These are phyloP conservation scores for Fusarium sp. DNA, from an alignment of 2,329 filamentous ascomycete species.

Conservation along the genomic window DNA sequence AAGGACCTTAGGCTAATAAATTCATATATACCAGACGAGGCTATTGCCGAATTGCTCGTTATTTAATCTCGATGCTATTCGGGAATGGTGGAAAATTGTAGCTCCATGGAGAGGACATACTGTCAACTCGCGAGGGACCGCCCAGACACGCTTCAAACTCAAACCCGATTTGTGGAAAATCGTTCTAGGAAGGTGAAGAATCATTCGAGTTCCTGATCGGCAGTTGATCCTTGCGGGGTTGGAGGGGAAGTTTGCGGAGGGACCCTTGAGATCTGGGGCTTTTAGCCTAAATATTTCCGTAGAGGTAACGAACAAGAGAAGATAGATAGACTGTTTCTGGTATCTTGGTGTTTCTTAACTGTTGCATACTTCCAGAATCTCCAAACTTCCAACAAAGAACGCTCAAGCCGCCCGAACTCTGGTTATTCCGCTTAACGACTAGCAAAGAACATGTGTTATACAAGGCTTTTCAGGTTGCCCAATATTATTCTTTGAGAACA, in stretches of 20 bases:
- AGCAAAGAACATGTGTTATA: background rate
- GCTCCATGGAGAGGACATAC: background rate
- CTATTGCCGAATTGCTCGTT: background rate
- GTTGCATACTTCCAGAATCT: background rate
- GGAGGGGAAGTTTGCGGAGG: background rate
- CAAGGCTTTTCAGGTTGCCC: background rate
- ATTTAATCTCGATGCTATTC: background rate
- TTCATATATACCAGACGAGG: too few species aligned
- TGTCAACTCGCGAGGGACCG: background rate
- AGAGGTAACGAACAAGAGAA: too few species aligned
- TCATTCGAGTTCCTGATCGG: conserved; percentile 3
- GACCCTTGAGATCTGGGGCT: background rate
- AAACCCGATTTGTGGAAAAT: conserved; percentile 13
- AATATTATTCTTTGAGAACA: conserved; percentile 20
- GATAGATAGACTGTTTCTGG: too few species aligned
- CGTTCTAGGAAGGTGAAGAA: background rate
- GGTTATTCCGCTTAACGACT: too few species aligned
- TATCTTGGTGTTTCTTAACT: background rate
- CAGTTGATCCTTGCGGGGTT: conserved; percentile 1
- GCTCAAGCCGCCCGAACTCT: too few species aligned
- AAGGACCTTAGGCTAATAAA: background rate
- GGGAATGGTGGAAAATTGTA: conserved; percentile 9
- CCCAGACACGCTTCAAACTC: background rate
- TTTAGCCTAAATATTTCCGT: conserved; percentile 4
- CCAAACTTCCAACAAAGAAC: too few species aligned